Base-by-base conservation (phyloP, 2,329 filamentous ascomycete genomes). In the Beauveria bassiana region DNA sequence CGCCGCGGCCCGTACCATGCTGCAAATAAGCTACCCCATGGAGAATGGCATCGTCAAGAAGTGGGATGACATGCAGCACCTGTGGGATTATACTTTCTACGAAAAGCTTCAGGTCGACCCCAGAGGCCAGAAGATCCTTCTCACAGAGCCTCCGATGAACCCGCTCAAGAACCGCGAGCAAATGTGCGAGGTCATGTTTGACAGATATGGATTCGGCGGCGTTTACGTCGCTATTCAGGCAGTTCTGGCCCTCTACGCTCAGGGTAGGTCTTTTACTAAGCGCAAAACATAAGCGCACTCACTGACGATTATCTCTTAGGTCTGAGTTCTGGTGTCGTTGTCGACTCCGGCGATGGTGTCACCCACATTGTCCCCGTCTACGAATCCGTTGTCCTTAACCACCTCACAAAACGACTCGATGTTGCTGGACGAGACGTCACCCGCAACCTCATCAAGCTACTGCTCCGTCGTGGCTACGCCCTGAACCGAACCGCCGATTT, bases 181-280 rank as follows among this genome's bases (percentile, higher is more conserved):
- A 77, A 99, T 99, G 95, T 91, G 88, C 74, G 91, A 99, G 79
- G 92, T 98, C 77, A 99, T 99, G 95, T 96, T 99, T 75, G 95
- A 99, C 75, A 86, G 91, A 64, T 99, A 98, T 78, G 87, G 86
- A 67, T 99, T 99, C 72, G 93, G 93, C 53, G 95, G 95, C 62
- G 93, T 99, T 63, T 98, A 98, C 72, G 95, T 99, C 64, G 95
- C 95, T 63, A 98, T 98, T 68, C 95, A 99, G 77, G 95, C 95
- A 60, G 95, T 99, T 66, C 79, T 99, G 69, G 95, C 95, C 34
- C 81, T 99, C 45, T 99, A 99, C 73, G 95, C 95, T 22, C 95
- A 99, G 81, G 95, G 93, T 89, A 80, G 76, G 75, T 66, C 38
- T 1, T 8, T 1, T 42, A 50, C 12, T 16, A 38, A 45, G 42